Conservation (phyloP, 2,329 filamentous ascomycete genomes). For the Venturia effusa region DNA sequence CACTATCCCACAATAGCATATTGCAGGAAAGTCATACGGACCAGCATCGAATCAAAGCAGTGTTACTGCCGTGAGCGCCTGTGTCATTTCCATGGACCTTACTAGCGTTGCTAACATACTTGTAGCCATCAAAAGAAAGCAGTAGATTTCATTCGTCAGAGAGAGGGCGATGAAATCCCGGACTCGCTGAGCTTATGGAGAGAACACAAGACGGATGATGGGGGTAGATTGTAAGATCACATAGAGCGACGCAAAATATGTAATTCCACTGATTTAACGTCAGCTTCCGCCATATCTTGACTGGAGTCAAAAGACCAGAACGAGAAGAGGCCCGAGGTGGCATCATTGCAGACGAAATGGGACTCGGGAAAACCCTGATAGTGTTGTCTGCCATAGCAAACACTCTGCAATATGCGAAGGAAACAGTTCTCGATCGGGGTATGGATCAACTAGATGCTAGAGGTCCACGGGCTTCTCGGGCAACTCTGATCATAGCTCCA, state of each 20-base stretch:
- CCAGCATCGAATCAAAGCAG: not conserved
- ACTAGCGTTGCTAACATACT: not conserved
- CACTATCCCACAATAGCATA: not conserved
- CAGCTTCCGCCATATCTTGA: conserved; percentile 15
- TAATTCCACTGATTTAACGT: not conserved
- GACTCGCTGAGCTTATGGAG: not conserved
- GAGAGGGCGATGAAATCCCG: conserved; percentile 7
- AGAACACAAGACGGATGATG: not conserved
- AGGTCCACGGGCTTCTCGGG: conserved; percentile 55
- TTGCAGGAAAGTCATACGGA: not conserved
- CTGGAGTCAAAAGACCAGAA: conserved; percentile 12
- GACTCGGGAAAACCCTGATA: conserved; percentile 15
- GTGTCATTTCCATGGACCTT: not conserved
- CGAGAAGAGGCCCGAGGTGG: conserved; percentile 14
- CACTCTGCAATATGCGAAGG: conserved; percentile 12
- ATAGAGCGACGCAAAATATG: not conserved
- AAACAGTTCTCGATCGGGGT: conserved; percentile 3
- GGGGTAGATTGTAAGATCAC: not conserved
- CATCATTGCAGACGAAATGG: conserved; percentile 20
- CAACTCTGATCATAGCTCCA: conserved; percentile 84
- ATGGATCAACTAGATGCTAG: no score
- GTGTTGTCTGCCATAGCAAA: conserved; percentile 14
- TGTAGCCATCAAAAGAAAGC: not conserved
- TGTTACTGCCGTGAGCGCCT: not conserved
- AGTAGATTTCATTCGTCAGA: not conserved